Percentiles rank a stretch among this genome's conserved stretches.
phyloP scores from a whole-genome alignment of 208 protist species.

The Leishmania gerbilli region DNA sequence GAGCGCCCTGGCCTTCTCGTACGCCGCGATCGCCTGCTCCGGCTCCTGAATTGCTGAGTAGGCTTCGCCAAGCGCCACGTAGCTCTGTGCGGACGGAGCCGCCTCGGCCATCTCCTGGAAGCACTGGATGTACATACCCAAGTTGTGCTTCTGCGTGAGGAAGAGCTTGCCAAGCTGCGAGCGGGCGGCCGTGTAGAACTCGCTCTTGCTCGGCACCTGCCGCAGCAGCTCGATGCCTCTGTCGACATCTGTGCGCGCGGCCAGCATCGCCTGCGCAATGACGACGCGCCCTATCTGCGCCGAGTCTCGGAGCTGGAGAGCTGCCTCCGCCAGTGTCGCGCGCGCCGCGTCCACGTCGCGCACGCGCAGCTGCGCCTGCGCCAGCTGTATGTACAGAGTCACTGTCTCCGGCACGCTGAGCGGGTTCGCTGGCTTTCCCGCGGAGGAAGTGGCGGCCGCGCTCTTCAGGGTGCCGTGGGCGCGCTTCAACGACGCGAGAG shows the following conservation, averaged over 20 bases:
- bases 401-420: conserved; percentile 87
- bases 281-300: conserved; percentile 71
- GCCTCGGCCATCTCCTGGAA: conserved; percentile 92
- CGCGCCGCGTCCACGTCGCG: conserved; percentile 83
- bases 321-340: conserved; percentile 62
- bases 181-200: conserved; percentile 83
- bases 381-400: conserved; percentile 86
- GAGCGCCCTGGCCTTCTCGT: conserved; percentile 85
- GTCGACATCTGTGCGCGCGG: conserved; percentile 82
- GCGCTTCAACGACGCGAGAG: conserved; percentile 69
- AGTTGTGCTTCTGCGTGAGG: conserved; percentile 82
- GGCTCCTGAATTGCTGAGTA: conserved; percentile 90
- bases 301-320: conserved; percentile 61
- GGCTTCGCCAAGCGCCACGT: conserved; percentile 87
- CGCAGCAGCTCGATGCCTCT: conserved; percentile 80
- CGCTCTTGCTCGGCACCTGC: conserved; percentile 65
- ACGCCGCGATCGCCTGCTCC: conserved; percentile 90
- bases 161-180: conserved; percentile 91
- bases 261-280: conserved; percentile 88
- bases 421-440: conserved; percentile 58
- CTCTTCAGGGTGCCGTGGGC: conserved; percentile 35
- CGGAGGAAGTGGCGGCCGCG: conserved; percentile 13
- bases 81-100: conserved; percentile 68
- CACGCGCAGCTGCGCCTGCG: conserved; percentile 75
- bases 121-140: conserved; percentile 78